Evolutionary conservation across 1,139 yeast species (phyloP).

Genomic region (Zygosaccharomyces pseudobailii): DNA sequence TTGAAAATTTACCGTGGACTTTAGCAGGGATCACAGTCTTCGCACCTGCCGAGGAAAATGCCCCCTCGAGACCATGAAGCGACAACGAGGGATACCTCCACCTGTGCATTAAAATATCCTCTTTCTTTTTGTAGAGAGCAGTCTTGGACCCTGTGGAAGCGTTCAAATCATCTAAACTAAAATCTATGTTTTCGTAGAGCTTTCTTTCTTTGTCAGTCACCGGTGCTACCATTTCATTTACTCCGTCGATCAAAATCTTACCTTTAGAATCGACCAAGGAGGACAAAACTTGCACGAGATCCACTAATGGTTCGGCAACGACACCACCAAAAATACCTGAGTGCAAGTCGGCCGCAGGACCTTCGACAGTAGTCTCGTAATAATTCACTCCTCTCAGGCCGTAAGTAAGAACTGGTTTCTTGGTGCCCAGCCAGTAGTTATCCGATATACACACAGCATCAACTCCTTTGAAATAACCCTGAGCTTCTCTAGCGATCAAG

Average conservation of each 20-base stretch:
- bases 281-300: slow-evolving; percentile 70
- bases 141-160: slow-evolving; percentile 86
- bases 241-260: slow-evolving; percentile 79
- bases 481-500: slow-evolving; percentile 74
- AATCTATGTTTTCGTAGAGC: slow-evolving; percentile 81
- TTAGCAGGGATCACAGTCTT: slow-evolving; percentile 97
- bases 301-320: slow-evolving; percentile 97
- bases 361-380: slow-evolving; percentile 74
- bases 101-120: slow-evolving; percentile 90
- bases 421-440: slow-evolving; percentile 97
- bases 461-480: slow-evolving; percentile 72
- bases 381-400: slow-evolving; percentile 97
- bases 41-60: slow-evolving; percentile 91
- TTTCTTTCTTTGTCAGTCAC: slow-evolving; percentile 73
- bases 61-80: slow-evolving; percentile 96
- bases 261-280: slow-evolving; percentile 78
- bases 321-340: slow-evolving; percentile 97
- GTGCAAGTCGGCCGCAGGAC: slow-evolving; percentile 97
- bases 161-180: slow-evolving; percentile 77
- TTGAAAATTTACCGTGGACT: slow-evolving; percentile 90
- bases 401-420: slow-evolving; percentile 92
- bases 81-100: slow-evolving; percentile 98
- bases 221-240: slow-evolving; percentile 92
- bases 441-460: slow-evolving; percentile 96
- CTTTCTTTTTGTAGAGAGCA: slow-evolving; percentile 68